phyloP scores from a whole-genome alignment of 805 yeast species.

The Starmerella asiatica region DNA sequence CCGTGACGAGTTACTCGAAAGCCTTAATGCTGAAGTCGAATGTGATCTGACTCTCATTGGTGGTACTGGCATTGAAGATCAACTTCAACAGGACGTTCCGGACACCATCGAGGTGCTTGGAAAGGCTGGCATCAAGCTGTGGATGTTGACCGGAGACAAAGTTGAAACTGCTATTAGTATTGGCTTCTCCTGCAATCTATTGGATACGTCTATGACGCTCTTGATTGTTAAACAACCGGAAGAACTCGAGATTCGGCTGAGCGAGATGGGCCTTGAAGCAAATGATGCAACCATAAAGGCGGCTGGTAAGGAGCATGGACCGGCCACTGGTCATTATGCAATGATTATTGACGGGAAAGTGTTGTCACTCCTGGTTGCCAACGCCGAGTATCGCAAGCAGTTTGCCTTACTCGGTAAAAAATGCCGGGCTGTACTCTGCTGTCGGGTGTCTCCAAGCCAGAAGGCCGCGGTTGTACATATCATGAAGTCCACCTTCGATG shows the following conservation, averaged over 20 bases:
- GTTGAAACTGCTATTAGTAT: constrained; percentile 82
- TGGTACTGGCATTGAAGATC: constrained; percentile 74
- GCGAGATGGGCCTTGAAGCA: constrained; percentile 28
- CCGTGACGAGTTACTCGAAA: constrained; percentile 45
- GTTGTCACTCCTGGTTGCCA: constrained; percentile 33
- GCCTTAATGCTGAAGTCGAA: constrained; percentile 48
- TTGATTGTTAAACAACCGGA: constrained; percentile 38
- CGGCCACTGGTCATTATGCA: constrained; percentile 47
- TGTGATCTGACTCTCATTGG: constrained; percentile 46
- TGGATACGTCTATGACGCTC: constrained; percentile 58
- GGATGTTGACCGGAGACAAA: constrained; percentile 79
- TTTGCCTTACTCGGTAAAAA: constrained; percentile 62
- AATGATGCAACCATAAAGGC: constrained; percentile 33
- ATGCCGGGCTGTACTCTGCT: constrained; percentile 65
- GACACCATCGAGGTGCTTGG: constrained; percentile 54
- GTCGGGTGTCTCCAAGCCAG: constrained; percentile 78
- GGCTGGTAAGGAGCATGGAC: constrained; percentile 49
- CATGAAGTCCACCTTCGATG: constrained; percentile 52
- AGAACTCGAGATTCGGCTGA: constrained; percentile 38
- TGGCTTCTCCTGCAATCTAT: constrained; percentile 68
- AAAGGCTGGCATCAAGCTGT: constrained; percentile 64
- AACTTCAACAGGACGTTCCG: constrained; percentile 71
- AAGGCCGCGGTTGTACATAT: constrained; percentile 61
- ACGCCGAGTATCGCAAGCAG: constrained; percentile 33
- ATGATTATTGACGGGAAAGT: constrained; percentile 62